Evolutionary conservation across 179 eudicot genomes (phyloP).

Genomic region (Silene coronaria): DNA sequence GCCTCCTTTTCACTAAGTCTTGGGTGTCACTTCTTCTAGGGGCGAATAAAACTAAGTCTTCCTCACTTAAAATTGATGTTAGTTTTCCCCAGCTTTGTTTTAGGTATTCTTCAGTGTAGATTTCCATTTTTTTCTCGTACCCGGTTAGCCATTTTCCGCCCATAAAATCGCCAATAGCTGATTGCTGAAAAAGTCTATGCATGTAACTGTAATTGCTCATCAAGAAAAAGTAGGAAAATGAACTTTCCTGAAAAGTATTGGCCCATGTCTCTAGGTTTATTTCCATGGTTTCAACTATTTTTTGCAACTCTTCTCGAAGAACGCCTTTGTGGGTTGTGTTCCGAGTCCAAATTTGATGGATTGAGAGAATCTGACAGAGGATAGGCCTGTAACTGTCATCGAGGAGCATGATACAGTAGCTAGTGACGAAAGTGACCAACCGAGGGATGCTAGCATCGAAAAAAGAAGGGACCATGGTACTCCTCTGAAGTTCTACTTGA

Average conservation of each 20-base stretch:
- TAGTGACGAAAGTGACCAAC: conserved; percentile 56
- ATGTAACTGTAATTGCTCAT: conserved; percentile 69
- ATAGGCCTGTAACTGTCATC: conserved; percentile 45
- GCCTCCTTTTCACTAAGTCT: conserved; percentile 29
- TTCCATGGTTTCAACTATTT: conserved; percentile 49
- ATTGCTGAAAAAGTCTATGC: conserved; percentile 37
- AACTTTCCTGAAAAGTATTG: conserved; percentile 39
- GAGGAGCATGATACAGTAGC: conserved; percentile 56
- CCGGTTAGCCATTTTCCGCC: conserved; percentile 35
- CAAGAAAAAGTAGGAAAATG: conserved; percentile 54
- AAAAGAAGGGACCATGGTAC: conserved; percentile 36
- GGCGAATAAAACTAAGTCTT: conserved; percentile 29
- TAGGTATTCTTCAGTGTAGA: conserved; percentile 25
- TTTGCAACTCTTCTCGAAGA: conserved; percentile 43
- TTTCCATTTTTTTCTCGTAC: conserved; percentile 19
- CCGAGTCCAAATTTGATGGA: conserved; percentile 52
- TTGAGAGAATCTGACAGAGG: conserved; percentile 51
- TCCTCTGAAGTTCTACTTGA: conserved; percentile 64
- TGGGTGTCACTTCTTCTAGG: conserved; percentile 20
- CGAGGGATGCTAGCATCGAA: conserved; percentile 64
- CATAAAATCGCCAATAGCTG: conserved; percentile 58
- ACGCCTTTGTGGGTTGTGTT: conserved; percentile 25
- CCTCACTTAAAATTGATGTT: conserved; percentile 28
- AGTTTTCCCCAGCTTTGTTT: conserved; percentile 39
- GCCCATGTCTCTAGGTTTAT: conserved; percentile 68